Evolutionary conservation across 306 rosid species (phyloP), one percentile per base, ranked within the genome.

Genomic region (Luffa acutangula): DNA sequence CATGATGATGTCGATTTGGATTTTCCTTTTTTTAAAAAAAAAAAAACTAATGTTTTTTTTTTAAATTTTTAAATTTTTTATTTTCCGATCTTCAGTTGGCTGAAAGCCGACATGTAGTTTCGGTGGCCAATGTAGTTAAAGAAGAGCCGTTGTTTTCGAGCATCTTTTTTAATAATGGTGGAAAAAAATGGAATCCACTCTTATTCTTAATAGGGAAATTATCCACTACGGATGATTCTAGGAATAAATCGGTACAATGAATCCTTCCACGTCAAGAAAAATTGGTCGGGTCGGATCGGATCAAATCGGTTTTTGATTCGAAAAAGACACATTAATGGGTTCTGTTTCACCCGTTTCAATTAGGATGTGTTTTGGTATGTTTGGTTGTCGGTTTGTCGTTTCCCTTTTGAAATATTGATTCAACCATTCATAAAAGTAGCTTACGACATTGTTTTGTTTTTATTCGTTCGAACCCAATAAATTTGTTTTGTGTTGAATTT

Each of bases 21-120:
- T 25, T 25, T 25, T 25, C 31, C 31, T 25, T 25, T 25, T 25
- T 25, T 25, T 25, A 0, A 0, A 25, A 25, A 25, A 25, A 25
- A 25, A 25, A 25, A 25, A 25, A 25, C 0, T 25, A 25, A 25
- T 25, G 31, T 25, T 25, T 25, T 25, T 25, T 25, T 25, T 25
- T 25, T n/a, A n/a, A n/a, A n/a, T n/a, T 25, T 25, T 25, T 25
- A 25, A 25, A 0, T 41, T 37, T 2, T 17, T 66, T 4, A 2
- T 7, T 34, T 74, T 14, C 21, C 56, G 39, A 49, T 49, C 10
- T 4, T 71, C 9, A 25, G 14, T n/a, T 72, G 41, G 58, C 2
- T 14, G 77, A 49, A 72, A 72, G 58, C 77, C 77, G 77, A 72
- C 77, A 72, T 36, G 71, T 64, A 5, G 71, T 33, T 64, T 64